Conservation (phyloP, 257 asterid genomes). For the Plantago major region DNA sequence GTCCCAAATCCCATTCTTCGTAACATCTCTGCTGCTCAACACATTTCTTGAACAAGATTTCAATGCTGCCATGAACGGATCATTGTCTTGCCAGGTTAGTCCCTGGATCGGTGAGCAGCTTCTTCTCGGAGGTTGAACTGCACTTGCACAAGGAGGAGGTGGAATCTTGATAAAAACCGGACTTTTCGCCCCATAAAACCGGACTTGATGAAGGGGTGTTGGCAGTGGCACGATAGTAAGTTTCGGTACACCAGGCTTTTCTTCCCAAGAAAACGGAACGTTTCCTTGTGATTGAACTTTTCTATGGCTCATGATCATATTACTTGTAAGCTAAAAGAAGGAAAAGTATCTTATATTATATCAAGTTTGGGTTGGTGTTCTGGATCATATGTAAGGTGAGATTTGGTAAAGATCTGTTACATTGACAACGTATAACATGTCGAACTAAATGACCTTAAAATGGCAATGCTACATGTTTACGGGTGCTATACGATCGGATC, state of each 20-base stretch:
- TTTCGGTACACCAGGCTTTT: slow-evolving; percentile 62
- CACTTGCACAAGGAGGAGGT: slow-evolving; percentile 41
- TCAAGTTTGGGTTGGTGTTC: background rate
- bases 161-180: slow-evolving; percentile 15
- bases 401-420: background rate
- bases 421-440: background rate
- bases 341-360: background rate
- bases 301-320: slow-evolving; percentile 36
- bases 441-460: background rate
- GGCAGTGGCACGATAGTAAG: slow-evolving; percentile 21
- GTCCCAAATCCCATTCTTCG: slow-evolving; percentile 14
- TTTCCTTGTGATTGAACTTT: slow-evolving; percentile 35
- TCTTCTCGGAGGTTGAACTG: slow-evolving; percentile 16
- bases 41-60: slow-evolving; percentile 39
- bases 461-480: background rate
- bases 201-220: slow-evolving; percentile 16
- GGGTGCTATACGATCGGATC: background rate
- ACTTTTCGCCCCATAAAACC: background rate
- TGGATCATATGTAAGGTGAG: background rate
- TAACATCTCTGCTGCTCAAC: background rate
- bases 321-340: background rate
- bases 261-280: slow-evolving; percentile 83
- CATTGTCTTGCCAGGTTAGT: slow-evolving; percentile 26
- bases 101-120: slow-evolving; percentile 21
- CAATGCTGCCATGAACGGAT: slow-evolving; percentile 60